Evolutionary conservation across 2,329 filamentous ascomycete species (phyloP).

Genomic region (Colletotrichum destructivum): DNA sequence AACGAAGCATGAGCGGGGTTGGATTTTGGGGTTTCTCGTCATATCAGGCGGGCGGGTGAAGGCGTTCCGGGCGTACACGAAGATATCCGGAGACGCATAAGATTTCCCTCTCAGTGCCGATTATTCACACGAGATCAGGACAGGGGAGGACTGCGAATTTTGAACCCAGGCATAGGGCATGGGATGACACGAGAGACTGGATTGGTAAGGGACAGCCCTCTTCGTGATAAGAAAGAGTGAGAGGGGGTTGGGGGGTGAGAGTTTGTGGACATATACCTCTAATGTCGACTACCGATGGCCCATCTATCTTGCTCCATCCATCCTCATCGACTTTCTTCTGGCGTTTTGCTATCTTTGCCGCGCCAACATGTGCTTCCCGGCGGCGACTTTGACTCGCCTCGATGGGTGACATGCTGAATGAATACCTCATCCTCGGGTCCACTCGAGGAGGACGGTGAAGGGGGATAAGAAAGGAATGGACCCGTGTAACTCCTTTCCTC

Average conservation of each 20-base stretch:
- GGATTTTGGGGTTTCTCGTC: background rate
- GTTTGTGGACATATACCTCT: constrained; percentile 14
- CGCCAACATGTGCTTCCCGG: background rate
- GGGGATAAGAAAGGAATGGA: too few species aligned
- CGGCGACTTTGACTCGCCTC: background rate
- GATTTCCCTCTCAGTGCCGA: background rate
- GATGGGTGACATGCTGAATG: too few species aligned
- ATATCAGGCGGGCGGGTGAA: background rate
- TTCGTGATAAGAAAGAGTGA: background rate
- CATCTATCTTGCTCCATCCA: background rate
- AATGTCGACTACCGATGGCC: constrained; percentile 18
- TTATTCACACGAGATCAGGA: background rate
- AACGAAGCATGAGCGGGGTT: background rate
- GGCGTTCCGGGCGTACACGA: constrained; percentile 42
- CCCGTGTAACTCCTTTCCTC: too few species aligned
- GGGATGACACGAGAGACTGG: background rate
- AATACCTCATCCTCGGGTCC: too few species aligned
- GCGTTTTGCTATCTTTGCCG: too few species aligned
- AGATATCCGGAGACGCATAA: constrained; percentile 21
- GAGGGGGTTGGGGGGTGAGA: background rate
- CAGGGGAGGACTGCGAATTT: background rate
- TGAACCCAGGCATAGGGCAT: background rate
- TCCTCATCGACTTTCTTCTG: background rate
- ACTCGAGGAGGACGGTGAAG: background rate
- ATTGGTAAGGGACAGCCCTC: background rate